A percentile compares a stretch with the other conserved stretches of the same genome.
These are phyloP conservation scores for Pleurotus sapidus DNA, from an alignment of 768 basidiomycete species.

Conservation along the genomic window DNA sequence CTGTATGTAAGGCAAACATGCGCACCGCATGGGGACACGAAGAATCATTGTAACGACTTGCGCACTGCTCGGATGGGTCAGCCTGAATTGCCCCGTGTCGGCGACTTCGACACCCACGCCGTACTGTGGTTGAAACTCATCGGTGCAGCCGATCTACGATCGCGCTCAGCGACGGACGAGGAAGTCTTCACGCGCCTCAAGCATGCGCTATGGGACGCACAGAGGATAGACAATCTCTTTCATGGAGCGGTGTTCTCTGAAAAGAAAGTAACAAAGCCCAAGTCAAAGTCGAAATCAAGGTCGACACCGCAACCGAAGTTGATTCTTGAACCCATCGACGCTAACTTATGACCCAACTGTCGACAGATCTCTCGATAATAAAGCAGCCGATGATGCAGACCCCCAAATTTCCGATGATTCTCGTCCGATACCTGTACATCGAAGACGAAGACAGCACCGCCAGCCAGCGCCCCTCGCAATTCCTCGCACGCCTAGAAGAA, in stretches of 20 bases:
- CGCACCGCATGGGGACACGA: too few species aligned
- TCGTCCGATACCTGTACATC: slow-evolving; percentile 16
- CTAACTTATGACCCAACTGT: not conserved
- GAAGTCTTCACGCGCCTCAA: slow-evolving; percentile 12
- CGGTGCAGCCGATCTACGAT: slow-evolving; percentile 10
- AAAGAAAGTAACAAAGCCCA: too few species aligned
- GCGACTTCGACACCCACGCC: slow-evolving; percentile 14
- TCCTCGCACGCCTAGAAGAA: slow-evolving; percentile 13
- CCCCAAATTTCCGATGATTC: slow-evolving; percentile 15
- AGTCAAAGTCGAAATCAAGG: too few species aligned
- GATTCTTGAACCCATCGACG: not conserved
- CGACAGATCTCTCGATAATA: not conserved
- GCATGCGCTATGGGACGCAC: slow-evolving; percentile 14
- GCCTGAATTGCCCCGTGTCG: too few species aligned
- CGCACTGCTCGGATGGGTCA: too few species aligned
- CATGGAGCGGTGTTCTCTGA: slow-evolving; percentile 9
- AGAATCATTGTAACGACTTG: too few species aligned
- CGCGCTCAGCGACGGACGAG: not conserved
- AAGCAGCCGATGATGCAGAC: slow-evolving; percentile 18
- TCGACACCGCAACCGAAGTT: slow-evolving; percentile 6
- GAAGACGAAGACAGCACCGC: slow-evolving; percentile 8
- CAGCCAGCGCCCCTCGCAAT: slow-evolving; percentile 12
- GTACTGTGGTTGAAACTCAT: slow-evolving; percentile 12
- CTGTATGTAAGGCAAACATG: too few species aligned
- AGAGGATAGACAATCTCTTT: slow-evolving; percentile 18